Evolutionary conservation across 169 alveolate species (phyloP).

Genomic region (Cyclospora cayetanensis): DNA sequence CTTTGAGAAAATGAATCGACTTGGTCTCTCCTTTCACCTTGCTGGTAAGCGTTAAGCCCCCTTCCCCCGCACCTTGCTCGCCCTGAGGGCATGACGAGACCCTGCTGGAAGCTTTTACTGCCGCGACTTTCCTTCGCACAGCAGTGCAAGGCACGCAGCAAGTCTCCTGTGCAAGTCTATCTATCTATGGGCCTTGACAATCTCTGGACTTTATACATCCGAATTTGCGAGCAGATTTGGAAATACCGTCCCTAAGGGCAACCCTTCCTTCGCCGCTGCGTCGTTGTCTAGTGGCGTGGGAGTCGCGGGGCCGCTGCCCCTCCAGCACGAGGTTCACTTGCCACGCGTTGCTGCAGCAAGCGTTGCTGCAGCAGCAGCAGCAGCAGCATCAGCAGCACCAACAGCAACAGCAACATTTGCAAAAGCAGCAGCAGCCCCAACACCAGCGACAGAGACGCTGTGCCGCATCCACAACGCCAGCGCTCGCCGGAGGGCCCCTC

Average conservation of each 20-base stretch:
- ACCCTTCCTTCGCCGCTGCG: background rate
- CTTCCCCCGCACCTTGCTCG: too few species aligned
- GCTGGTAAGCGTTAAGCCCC: too few species aligned
- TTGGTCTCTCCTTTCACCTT: constrained; percentile 30
- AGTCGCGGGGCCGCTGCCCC: background rate
- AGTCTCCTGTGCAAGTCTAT: too few species aligned
- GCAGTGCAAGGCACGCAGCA: too few species aligned
- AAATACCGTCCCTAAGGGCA: background rate
- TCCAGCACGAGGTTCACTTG: background rate
- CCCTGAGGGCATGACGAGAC: too few species aligned
- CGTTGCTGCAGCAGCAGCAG: background rate
- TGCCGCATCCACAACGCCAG: background rate
- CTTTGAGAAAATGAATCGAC: constrained; percentile 35
- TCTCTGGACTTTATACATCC: background rate
- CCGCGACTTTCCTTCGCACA: too few species aligned
- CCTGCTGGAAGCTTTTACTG: too few species aligned
- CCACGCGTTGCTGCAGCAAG: background rate
- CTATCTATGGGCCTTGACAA: background rate
- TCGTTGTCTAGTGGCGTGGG: background rate
- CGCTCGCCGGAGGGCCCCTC: background rate
- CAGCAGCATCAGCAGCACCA: background rate
- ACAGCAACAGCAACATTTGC: background rate
- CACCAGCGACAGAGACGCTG: background rate
- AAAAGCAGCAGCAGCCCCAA: background rate
- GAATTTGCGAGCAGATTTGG: background rate